A percentile compares a stretch with the other conserved stretches of the same genome.
These are phyloP conservation scores for Poronia punctata DNA, from an alignment of 495 filamentous ascomycete species.

Conservation along the genomic window DNA sequence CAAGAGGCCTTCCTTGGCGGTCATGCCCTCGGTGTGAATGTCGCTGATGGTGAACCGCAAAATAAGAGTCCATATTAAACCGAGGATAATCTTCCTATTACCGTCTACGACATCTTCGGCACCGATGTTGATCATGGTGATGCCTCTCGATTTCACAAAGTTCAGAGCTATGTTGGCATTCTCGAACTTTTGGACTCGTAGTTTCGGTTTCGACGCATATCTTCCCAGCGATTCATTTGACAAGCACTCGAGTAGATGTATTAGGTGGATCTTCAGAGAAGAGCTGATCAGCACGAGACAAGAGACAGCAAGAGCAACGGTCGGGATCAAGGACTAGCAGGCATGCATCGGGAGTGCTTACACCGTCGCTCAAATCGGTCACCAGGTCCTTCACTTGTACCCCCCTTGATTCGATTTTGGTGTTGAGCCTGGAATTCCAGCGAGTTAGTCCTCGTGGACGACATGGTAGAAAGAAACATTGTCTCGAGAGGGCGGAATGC, in stretches of 20 bases:
- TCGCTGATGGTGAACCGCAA: conserved; percentile 95
- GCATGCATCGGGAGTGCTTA: conserved; percentile 40
- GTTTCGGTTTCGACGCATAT: conserved; percentile 91
- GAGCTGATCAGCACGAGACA: conserved; percentile 1
- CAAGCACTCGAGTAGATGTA: conserved; percentile 94
- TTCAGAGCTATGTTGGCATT: conserved; percentile 95
- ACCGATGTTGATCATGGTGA: conserved; percentile 97
- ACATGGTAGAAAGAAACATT: conserved; percentile 4
- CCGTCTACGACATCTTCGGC: conserved; percentile 98
- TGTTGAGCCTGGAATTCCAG: conserved; percentile 68
- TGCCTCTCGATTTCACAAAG: conserved; percentile 82
- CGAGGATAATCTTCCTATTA: conserved; percentile 94
- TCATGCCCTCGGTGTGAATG: conserved; percentile 97
- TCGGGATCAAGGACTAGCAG: not conserved
- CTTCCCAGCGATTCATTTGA: conserved; percentile 88
- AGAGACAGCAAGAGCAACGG: conserved; percentile 1
- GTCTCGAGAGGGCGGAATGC: conserved; percentile 8
- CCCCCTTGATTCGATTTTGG: conserved; percentile 72
- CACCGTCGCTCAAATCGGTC: conserved; percentile 84
- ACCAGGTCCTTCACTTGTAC: conserved; percentile 77
- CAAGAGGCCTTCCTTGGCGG: conserved; percentile 89
- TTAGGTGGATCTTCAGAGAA: conserved; percentile 66
- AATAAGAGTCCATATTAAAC: conserved; percentile 97
- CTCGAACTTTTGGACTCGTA: conserved; percentile 95
- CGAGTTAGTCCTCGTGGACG: conserved; percentile 13